A percentile compares a stretch with the other conserved stretches of the same genome.
Conservation (phyloP, 441 rosid species). For the Manihot esculenta region DNA sequence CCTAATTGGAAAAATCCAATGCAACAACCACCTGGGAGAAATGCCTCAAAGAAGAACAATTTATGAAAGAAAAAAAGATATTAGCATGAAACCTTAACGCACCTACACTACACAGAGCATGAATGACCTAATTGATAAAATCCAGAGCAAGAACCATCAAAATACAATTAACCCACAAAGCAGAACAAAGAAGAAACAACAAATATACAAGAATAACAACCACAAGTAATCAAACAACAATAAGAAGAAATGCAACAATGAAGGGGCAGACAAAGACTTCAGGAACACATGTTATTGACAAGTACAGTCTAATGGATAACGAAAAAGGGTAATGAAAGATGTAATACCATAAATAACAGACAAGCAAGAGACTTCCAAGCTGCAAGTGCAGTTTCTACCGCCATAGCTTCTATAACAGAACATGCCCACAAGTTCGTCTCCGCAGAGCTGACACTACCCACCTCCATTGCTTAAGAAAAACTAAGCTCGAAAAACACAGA, state of each 20-base stretch:
- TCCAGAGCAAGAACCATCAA: background rate
- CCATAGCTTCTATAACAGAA: conserved; percentile 33
- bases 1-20: background rate
- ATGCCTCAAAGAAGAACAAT: no score
- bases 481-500: conserved; percentile 20
- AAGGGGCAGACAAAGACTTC: background rate
- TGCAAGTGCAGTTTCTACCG: conserved; percentile 39
- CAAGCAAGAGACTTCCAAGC: conserved; percentile 47
- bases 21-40: background rate
- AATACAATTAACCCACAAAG: no score
- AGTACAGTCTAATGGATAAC: background rate
- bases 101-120: background rate
- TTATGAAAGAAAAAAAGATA: no score
- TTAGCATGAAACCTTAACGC: no score
- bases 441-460: conserved; percentile 29
- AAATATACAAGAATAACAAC: no score
- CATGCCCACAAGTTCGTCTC: conserved; percentile 34
- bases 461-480: conserved; percentile 41
- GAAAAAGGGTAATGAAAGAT: background rate
- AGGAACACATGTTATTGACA: background rate
- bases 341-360: conserved; percentile 47
- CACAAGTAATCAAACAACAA: background rate
- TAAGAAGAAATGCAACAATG: background rate
- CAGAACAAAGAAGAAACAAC: no score
- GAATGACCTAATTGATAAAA: background rate